These are phyloP conservation scores for Tetrapisispora pingtungensis DNA, from an alignment of 805 yeast species.

Conservation along the genomic window DNA sequence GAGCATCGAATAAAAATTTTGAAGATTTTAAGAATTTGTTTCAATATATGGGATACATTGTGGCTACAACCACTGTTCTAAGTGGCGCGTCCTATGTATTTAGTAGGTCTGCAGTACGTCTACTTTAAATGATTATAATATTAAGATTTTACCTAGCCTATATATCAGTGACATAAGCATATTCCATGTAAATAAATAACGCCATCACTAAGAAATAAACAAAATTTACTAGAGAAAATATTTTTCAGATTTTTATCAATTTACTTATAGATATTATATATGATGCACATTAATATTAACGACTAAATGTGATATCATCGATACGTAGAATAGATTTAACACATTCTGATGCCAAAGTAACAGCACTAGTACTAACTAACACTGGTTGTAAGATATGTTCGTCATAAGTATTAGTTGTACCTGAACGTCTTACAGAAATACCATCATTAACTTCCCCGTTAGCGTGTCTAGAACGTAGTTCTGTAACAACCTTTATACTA, in stretches of 20 bases:
- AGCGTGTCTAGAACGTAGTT: slow-evolving; percentile 83
- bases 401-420: slow-evolving; percentile 79
- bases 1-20: background rate
- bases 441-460: slow-evolving; percentile 91
- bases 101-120: slow-evolving; percentile 58
- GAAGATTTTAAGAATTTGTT: slow-evolving; percentile 3
- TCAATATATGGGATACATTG: slow-evolving; percentile 39
- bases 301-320: slow-evolving; percentile 91
- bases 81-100: slow-evolving; percentile 75
- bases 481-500: slow-evolving; percentile 85
- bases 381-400: slow-evolving; percentile 97
- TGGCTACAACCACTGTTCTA: slow-evolving; percentile 59
- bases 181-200: background rate
- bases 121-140: slow-evolving; percentile 22
- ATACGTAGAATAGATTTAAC: slow-evolving; percentile 93
- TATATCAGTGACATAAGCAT: background rate
- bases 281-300: slow-evolving; percentile 32
- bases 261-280: slow-evolving; percentile 2
- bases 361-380: slow-evolving; percentile 86
- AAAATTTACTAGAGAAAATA: background rate
- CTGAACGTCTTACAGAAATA: slow-evolving; percentile 86
- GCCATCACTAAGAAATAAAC: background rate
- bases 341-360: slow-evolving; percentile 89
- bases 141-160: too few species aligned
- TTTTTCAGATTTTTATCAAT: background rate